Percentiles rank a stretch among this genome's conserved stretches.
Conservation (phyloP, 1,284 basidiomycete genomes). For the Hypsizygus ulmarius region DNA sequence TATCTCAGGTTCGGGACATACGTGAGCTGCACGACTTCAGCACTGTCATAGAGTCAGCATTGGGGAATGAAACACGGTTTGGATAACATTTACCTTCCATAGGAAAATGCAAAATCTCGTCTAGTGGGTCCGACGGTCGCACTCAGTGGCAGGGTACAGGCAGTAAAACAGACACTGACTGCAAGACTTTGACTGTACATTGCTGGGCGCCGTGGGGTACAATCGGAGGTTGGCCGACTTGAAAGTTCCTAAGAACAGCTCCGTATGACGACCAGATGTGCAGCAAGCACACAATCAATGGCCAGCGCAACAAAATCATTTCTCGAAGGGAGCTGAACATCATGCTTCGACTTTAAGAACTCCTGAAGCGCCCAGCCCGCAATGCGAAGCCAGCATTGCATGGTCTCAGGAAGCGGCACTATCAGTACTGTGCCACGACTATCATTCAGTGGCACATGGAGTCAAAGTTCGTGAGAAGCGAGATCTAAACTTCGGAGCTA, state of each 20-base stretch:
- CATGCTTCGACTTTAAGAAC: constrained; percentile 2
- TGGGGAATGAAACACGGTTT: constrained; percentile 9
- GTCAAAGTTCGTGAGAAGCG: constrained; percentile 4
- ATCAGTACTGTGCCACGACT: constrained; percentile 1
- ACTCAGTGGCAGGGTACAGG: background rate
- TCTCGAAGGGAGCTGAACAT: background rate
- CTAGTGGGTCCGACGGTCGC: constrained; percentile 32
- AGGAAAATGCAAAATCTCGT: constrained; percentile 71
- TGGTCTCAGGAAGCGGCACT: constrained; percentile 2
- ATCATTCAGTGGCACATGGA: background rate
- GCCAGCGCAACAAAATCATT: constrained; percentile 12
- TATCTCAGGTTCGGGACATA: constrained; percentile 32
- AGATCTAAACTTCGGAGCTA: too few relatives aligned
- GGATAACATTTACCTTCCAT: constrained; percentile 44
- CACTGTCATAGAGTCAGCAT: constrained; percentile 34
- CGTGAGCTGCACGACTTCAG: constrained; percentile 65
- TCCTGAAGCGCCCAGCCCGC: constrained; percentile 3
- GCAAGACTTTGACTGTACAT: constrained; percentile 63
- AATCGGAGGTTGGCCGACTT: constrained; percentile 68
- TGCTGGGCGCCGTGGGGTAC: constrained; percentile 55
- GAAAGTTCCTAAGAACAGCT: constrained; percentile 63
- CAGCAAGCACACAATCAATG: constrained; percentile 14
- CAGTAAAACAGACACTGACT: constrained; percentile 42
- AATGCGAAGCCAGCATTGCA: background rate
- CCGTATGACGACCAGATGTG: constrained; percentile 23